phyloP scores from a whole-genome alignment of 768 basidiomycete species.

The Agaricus bisporus region DNA sequence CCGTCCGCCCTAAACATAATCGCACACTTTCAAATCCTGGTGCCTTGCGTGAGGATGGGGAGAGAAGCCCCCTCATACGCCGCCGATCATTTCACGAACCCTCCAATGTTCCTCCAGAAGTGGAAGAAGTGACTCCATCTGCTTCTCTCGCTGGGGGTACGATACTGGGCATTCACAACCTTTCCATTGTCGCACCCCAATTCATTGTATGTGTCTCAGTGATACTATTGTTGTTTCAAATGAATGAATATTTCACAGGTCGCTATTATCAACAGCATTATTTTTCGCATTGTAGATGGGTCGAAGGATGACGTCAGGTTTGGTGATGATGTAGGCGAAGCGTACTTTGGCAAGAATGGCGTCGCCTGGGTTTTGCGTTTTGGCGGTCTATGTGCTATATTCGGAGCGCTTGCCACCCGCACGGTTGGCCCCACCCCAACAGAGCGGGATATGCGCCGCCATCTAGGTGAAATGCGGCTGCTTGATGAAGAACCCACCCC shows the following conservation, averaged over 20 bases:
- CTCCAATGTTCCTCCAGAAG: slow-evolving; percentile 26
- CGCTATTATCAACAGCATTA: slow-evolving; percentile 77
- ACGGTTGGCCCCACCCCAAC: slow-evolving; percentile 86
- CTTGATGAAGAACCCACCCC: slow-evolving; percentile 57
- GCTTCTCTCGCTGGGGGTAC: slow-evolving; percentile 79
- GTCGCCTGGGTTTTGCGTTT: slow-evolving; percentile 94
- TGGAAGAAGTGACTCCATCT: slow-evolving; percentile 29
- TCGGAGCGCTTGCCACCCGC: slow-evolving; percentile 74
- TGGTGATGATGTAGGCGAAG: slow-evolving; percentile 38
- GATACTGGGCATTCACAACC: slow-evolving; percentile 89
- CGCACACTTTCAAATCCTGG: slow-evolving; percentile 50
- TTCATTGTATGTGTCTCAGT: slow-evolving; percentile 61
- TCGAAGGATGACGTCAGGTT: slow-evolving; percentile 25
- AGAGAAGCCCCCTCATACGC: slow-evolving; percentile 56
- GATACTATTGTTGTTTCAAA: neutral
- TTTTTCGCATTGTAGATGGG: slow-evolving; percentile 79
- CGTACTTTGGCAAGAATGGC: slow-evolving; percentile 79
- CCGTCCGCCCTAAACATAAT: slow-evolving; percentile 39
- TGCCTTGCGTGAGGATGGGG: slow-evolving; percentile 27
- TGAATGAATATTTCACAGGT: slow-evolving; percentile 41
- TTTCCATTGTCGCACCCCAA: slow-evolving; percentile 93
- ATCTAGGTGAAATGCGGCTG: slow-evolving; percentile 73
- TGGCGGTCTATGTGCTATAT: slow-evolving; percentile 82
- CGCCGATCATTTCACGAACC: slow-evolving; percentile 50
- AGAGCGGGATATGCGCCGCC: slow-evolving; percentile 83